Percentiles rank a stretch among this genome's conserved stretches.
Evolutionary conservation across 2,329 filamentous ascomycete species (phyloP).

Genomic region (Apiospora marii): DNA sequence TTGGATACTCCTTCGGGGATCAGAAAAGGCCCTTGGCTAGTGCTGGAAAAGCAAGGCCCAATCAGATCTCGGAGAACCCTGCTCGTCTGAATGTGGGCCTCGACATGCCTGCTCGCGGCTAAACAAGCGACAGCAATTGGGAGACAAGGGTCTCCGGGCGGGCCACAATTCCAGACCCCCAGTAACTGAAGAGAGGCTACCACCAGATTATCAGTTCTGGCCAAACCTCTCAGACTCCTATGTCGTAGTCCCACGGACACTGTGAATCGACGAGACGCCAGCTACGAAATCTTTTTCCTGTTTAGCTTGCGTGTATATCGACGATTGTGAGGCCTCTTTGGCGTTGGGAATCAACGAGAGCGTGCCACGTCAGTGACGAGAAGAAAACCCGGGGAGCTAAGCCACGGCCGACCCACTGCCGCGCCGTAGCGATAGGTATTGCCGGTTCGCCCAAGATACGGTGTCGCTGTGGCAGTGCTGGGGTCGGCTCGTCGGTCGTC

Average conservation of each 20-base stretch:
- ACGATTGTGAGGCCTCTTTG: conserved; percentile 8
- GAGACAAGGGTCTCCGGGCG: conserved; percentile 30
- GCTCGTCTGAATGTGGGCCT: conserved; percentile 37
- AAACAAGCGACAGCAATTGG: conserved; percentile 41
- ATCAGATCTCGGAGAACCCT: conserved; percentile 40
- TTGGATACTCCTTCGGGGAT: conserved; percentile 29
- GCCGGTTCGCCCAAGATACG: conserved; percentile 17
- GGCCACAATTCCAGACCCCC: not conserved
- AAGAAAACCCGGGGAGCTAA: conserved; percentile 4
- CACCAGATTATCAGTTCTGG: not conserved
- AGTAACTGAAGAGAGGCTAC: conserved; percentile 8
- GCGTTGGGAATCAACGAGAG: not conserved
- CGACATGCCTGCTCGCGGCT: conserved; percentile 33
- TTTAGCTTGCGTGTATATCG: conserved; percentile 1
- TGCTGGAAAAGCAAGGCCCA: conserved; percentile 36
- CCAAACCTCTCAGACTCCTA: not conserved
- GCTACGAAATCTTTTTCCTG: not conserved
- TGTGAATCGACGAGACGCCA: conserved; percentile 15
- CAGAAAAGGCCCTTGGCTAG: conserved; percentile 5
- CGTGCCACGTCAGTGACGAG: conserved; percentile 21
- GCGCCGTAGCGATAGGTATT: conserved; percentile 7
- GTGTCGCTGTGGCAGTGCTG: conserved; percentile 20
- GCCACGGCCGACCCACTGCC: conserved; percentile 22
- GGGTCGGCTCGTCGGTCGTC: not conserved
- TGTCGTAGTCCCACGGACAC: not conserved